Percentiles rank a stretch among this genome's conserved stretches.
These are phyloP conservation scores for Candida smagusa DNA, from an alignment of 1,139 yeast species.

Conservation along the genomic window DNA sequence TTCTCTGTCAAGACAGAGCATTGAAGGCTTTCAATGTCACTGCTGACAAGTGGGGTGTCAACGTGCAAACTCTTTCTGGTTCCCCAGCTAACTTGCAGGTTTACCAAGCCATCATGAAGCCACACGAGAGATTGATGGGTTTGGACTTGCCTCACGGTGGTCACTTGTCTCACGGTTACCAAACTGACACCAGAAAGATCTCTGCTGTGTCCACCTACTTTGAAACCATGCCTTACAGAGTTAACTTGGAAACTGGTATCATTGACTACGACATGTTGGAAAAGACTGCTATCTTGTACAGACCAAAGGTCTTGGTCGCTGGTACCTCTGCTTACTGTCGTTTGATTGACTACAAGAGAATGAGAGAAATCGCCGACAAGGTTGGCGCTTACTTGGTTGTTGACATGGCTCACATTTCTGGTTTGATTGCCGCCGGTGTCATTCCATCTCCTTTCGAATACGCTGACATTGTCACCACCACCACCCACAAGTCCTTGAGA, in stretches of 20 bases:
- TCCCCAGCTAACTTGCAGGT: conserved; percentile 97
- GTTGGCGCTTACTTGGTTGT: conserved; percentile 95
- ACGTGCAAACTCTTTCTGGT: conserved; percentile 93
- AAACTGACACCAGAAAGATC: conserved; percentile 91
- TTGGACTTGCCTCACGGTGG: conserved; percentile 98
- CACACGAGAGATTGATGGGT: conserved; percentile 96
- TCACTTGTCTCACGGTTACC: conserved; percentile 97
- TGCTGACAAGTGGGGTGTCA: conserved; percentile 93
- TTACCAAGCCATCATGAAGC: conserved; percentile 90
- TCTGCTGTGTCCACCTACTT: conserved; percentile 95
- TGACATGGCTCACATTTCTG: conserved; percentile 98
- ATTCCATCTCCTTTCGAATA: conserved; percentile 94
- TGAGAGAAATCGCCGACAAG: conserved; percentile 94
- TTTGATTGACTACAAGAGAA: conserved; percentile 88
- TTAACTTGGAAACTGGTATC: conserved; percentile 84
- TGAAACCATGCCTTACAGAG: conserved; percentile 98
- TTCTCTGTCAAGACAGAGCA: conserved; percentile 90
- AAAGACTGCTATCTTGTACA: conserved; percentile 81
- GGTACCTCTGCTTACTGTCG: conserved; percentile 98
- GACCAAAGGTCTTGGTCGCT: conserved; percentile 95
- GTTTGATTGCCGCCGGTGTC: conserved; percentile 94
- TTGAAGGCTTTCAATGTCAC: conserved; percentile 78
- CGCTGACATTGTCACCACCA: conserved; percentile 96
- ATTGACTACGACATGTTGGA: conserved; percentile 95
- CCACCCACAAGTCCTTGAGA: conserved; percentile 96